These are phyloP conservation scores for Linaria vulgaris DNA, from an alignment of 257 asterid genomes.

Conservation along the genomic window DNA sequence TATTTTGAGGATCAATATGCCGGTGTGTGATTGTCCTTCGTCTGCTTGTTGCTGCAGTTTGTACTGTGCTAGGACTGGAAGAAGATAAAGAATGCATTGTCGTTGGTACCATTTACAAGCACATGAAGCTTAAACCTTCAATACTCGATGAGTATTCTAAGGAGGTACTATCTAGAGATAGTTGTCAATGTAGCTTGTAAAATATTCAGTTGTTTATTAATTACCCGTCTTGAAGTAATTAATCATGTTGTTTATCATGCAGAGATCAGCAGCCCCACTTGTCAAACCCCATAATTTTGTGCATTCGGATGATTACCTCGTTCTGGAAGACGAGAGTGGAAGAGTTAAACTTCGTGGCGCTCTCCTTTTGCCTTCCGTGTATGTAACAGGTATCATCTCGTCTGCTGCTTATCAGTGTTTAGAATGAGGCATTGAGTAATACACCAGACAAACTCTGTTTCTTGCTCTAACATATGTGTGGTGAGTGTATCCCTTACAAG, in stretches of 20 bases:
- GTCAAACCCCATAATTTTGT: constrained; percentile 68
- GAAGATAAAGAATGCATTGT: constrained; percentile 76
- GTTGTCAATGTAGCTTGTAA: constrained; percentile 6
- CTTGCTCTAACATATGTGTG: constrained; percentile 14
- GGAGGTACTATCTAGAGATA: constrained; percentile 64
- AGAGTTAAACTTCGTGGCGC: constrained; percentile 80
- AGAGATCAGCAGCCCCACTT: constrained; percentile 78
- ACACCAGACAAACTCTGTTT: neutral
- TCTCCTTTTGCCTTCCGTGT: constrained; percentile 63
- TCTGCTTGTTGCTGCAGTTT: constrained; percentile 50
- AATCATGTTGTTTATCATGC: constrained; percentile 30
- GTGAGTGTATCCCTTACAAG: constrained; percentile 10
- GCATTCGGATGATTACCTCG: constrained; percentile 72
- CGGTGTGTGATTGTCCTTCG: too few species aligned
- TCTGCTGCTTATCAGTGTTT: constrained; percentile 18
- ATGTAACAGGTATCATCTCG: constrained; percentile 70
- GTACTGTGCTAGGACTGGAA: constrained; percentile 86
- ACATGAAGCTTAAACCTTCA: constrained; percentile 93
- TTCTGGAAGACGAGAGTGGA: constrained; percentile 96
- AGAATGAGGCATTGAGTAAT: neutral
- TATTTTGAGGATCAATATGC: constrained; percentile 16
- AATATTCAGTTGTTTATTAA: neutral
- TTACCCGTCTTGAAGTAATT: constrained; percentile 18
- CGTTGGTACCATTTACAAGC: constrained; percentile 89
- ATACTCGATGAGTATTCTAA: constrained; percentile 93